Evolutionary conservation across 164 flowering plant species (phyloP).

Genomic region (Magnolia changhungtana): DNA sequence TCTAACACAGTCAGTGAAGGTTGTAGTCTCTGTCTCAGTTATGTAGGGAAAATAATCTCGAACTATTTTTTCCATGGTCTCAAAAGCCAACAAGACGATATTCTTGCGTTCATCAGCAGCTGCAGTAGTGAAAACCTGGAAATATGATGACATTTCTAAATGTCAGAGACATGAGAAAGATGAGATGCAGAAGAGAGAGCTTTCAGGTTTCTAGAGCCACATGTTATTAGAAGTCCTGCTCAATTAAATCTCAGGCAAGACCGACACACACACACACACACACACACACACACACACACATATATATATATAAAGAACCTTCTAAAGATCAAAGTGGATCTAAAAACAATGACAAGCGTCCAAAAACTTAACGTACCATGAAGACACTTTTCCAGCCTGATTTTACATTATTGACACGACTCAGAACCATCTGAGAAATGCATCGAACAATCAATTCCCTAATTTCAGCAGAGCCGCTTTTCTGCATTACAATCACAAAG

Average conservation of each 20-base stretch:
- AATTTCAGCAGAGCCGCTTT: slow-evolving; percentile 86
- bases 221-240: neutral
- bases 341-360: neutral
- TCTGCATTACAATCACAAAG: slow-evolving; percentile 95
- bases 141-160: neutral
- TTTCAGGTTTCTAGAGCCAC: no score
- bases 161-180: neutral
- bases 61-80: slow-evolving; percentile 96
- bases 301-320: no score
- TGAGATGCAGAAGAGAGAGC: neutral
- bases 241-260: neutral
- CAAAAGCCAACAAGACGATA: slow-evolving; percentile 87
- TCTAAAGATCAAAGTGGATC: neutral
- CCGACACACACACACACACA: neutral
- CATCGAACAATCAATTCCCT: slow-evolving; percentile 94
- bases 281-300: no score
- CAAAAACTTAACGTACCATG: slow-evolving; percentile 51
- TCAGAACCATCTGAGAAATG: slow-evolving; percentile 99
- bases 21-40: slow-evolving; percentile 91
- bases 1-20: slow-evolving; percentile 93
- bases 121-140: slow-evolving; percentile 90
- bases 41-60: slow-evolving; percentile 93
- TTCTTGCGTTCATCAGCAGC: slow-evolving; percentile 97
- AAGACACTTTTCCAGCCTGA: slow-evolving; percentile 99
- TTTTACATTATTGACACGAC: slow-evolving; percentile 92